Evolutionary conservation across 139 green algal genomes (phyloP).

Genomic region (Coelastrella sp.): DNA sequence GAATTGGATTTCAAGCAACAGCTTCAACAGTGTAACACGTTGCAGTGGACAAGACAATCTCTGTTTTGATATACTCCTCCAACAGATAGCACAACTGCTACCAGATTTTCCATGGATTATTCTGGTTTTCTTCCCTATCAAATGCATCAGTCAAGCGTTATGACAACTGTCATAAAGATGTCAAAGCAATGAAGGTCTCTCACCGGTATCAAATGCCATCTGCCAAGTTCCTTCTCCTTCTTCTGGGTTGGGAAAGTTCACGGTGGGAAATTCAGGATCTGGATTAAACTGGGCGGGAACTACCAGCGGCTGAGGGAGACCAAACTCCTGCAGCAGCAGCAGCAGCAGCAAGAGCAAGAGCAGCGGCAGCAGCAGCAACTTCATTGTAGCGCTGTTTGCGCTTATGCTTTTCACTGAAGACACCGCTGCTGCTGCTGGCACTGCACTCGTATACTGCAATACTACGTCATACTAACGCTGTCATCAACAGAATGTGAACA

Average conservation of each 20-base stretch:
- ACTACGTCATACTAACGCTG: background rate
- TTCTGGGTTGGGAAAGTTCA: conserved; percentile 84
- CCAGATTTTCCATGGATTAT: no score
- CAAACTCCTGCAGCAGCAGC: conserved; percentile 52
- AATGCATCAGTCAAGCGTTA: no score
- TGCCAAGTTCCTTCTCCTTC: conserved; percentile 79
- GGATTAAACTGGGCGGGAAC: conserved; percentile 71
- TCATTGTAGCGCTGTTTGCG: background rate
- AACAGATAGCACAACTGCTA: no score
- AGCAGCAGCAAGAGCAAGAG: background rate
- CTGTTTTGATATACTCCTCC: no score
- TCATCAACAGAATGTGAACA: background rate
- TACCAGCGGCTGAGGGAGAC: conserved; percentile 62
- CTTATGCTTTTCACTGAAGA: background rate
- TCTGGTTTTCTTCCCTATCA: no score
- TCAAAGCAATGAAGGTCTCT: background rate
- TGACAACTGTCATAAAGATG: background rate
- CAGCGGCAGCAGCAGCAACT: conserved; percentile 1
- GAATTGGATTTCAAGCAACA: no score
- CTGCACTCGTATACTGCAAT: background rate
- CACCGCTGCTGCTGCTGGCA: background rate
- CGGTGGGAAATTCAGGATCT: conserved; percentile 83
- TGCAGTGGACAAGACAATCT: no score
- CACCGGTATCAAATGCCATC: conserved; percentile 65
- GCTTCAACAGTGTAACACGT: no score